phyloP scores from a whole-genome alignment of 1,284 basidiomycete genomes.

The Microbotryum saponariae region DNA sequence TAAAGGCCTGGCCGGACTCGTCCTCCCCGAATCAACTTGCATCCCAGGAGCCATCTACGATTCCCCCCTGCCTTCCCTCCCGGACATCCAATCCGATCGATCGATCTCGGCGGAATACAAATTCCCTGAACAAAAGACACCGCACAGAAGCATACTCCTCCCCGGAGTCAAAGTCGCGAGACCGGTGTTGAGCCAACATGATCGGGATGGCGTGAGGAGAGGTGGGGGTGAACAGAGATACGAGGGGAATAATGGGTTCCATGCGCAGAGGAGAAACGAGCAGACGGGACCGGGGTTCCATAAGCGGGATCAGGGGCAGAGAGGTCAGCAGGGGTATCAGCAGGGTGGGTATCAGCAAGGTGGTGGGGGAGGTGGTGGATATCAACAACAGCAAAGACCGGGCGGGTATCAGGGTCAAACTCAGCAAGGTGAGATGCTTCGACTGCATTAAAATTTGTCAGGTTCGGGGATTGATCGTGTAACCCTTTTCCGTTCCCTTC shows the following conservation, averaged over 20 bases:
- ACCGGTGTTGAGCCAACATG: slow-evolving; percentile 59
- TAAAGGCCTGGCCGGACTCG: slow-evolving; percentile 69
- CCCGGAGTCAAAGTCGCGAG: slow-evolving; percentile 60
- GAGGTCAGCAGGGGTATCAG: background rate
- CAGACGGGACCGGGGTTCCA: slow-evolving; percentile 27
- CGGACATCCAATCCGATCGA: slow-evolving; percentile 76
- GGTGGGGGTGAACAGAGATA: slow-evolving; percentile 38
- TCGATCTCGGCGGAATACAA: slow-evolving; percentile 81
- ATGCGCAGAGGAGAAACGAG: slow-evolving; percentile 10
- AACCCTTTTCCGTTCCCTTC: background rate
- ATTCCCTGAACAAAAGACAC: slow-evolving; percentile 76
- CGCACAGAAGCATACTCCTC: slow-evolving; percentile 78
- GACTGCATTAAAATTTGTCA: background rate
- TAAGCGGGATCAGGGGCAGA: slow-evolving; percentile 10
- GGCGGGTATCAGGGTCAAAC: background rate
- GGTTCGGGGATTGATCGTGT: background rate
- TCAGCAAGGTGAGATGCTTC: background rate
- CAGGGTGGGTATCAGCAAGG: background rate
- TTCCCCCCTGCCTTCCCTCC: slow-evolving; percentile 52
- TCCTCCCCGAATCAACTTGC: slow-evolving; percentile 76
- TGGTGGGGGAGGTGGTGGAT: background rate
- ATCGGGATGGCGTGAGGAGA: slow-evolving; percentile 59
- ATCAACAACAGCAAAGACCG: too few species aligned
- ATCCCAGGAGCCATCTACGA: slow-evolving; percentile 86
- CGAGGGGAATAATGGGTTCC: slow-evolving; percentile 23